A percentile compares a stretch with the other conserved stretches of the same genome.
Conservation (phyloP, 139 green algal genomes). For the Volvox africanus region DNA sequence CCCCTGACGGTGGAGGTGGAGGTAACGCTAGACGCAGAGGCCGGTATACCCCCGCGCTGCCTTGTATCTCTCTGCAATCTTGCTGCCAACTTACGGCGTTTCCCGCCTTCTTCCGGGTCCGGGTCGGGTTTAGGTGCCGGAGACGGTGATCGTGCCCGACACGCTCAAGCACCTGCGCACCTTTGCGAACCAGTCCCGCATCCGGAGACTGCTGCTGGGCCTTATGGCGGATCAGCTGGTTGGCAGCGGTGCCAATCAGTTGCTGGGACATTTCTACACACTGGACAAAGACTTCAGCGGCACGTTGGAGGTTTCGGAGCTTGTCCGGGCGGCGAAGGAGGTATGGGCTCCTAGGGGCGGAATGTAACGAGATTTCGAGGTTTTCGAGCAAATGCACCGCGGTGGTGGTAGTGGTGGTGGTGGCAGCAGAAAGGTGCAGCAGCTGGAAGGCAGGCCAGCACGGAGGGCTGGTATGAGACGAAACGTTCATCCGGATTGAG, state of each 20-base stretch:
- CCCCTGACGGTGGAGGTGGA: too few species aligned
- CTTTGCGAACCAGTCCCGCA: constrained; percentile 65
- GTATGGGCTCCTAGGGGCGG: constrained; percentile 2
- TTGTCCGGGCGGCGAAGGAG: constrained; percentile 58
- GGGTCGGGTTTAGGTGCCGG: constrained; percentile 10
- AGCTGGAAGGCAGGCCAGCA: not conserved
- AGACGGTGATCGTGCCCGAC: constrained; percentile 46
- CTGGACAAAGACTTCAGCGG: constrained; percentile 63
- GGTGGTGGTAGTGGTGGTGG: not conserved
- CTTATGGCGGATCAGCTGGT: constrained; percentile 61
- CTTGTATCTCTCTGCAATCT: too few species aligned
- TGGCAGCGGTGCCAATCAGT: constrained; percentile 29
- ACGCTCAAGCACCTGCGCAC: constrained; percentile 63
- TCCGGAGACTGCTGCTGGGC: constrained; percentile 67
- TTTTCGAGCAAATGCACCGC: too few species aligned
- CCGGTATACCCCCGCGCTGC: too few species aligned
- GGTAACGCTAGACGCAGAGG: too few species aligned
- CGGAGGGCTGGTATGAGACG: too few species aligned
- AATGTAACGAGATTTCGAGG: not conserved
- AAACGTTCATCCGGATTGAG: too few species aligned
- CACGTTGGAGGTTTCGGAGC: constrained; percentile 64
- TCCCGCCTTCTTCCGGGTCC: not conserved
- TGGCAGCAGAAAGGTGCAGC: not conserved
- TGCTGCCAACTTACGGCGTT: too few species aligned
- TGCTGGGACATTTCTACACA: constrained; percentile 61